Evolutionary conservation across 2,329 filamentous ascomycete species (phyloP), one percentile per base, ranked within the genome.

Genomic region (Penicillium sp.): DNA sequence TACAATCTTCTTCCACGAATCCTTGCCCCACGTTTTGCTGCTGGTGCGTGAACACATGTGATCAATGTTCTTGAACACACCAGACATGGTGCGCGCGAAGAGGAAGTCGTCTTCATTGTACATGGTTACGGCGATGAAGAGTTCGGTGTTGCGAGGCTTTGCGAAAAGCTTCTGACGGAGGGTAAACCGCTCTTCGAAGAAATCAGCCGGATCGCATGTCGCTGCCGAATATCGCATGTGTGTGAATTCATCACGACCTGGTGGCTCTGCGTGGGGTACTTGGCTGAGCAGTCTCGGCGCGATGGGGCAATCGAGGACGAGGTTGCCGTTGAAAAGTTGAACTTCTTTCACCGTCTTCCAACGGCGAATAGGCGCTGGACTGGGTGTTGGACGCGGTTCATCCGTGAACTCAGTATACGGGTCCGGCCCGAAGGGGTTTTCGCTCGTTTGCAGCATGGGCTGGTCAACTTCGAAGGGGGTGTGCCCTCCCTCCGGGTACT

Each of bases 261-360:
- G 85, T 46, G 86, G 81, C 66, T 85, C 78, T 32, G 90, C 91
- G 73, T 97, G 92, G 42, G 89, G 89, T 24, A 97, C 85, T 71
- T 96, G 90, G 69, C 89, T 92, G 43, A 99, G 79, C 42, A 99
- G 80, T 67, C 88, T 85, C 0, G 94, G 93, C 0, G 94, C 93
- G 56, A 99, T 90, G 0, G 94, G 94, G 71, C 94, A 99, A 74
- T 99, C 94, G 4, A 99, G 86, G 37, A 99, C 92, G 67, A 99
- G 83, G 76, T 99, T 99, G 61, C 94, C 94, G 64, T 95, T 89
- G 81, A 96, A 99, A 51, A 99, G 78, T 67, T 95, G 87, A n/a
- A 99, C 93, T 78, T 97, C 91, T 77, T 97, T 99, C 47, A 99
- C 93, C 0, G 94, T 99, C 81, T 97, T 99, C 90, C 91, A 97